Evolutionary conservation across 164 flowering plant species (phyloP), one percentile per base, ranked within the genome.

Genomic region (Kalanchoe fedtschenkoi): DNA sequence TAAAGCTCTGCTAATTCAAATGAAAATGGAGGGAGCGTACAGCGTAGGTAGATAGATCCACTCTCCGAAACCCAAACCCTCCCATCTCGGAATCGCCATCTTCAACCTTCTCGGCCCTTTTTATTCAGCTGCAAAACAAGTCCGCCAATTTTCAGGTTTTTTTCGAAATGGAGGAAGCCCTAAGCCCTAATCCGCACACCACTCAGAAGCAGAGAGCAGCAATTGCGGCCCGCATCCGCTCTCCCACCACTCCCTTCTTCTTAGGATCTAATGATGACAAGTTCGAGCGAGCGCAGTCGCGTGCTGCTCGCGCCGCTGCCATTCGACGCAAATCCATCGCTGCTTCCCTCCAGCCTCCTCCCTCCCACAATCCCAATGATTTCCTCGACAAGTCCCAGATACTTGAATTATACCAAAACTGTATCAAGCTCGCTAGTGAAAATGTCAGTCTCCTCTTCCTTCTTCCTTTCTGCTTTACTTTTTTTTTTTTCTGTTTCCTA

Each of bases 361-460:
- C 35, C 38, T 53, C 58, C 28, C 58, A 33, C 16, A 16, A 37
- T 58, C 71, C 76, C 4, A n/a, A n/a, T n/a, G n/a, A n/a, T n/a
- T 77, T 83, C 62, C 85, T 88, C 29, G 78, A 74, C 63, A 82
- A 83, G 64, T 72, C 78, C 0, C 96, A 95, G 77, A 86, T 95
- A 37, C 63, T 77, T 5, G 97, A 86, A 59, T 72, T 95, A 67
- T 87, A 84, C 71, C 82, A 81, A 14, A 95, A 95, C 66, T 95
- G 99, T 78, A 85, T 95, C 77, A 91, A 87, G 58, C 88, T 95
- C 64, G 95, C 97, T 46, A 91, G 93, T 46, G 99, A 91, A 82
- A 95, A 95, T 72, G 99, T 93, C 3, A 0, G 80, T 68, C 6
- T 34, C 65, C 63, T 29, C 51, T 34, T 29, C 37, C 22, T 28